Conservation (phyloP, 2,329 filamentous ascomycete genomes). For the Trichoderma sp. region DNA sequence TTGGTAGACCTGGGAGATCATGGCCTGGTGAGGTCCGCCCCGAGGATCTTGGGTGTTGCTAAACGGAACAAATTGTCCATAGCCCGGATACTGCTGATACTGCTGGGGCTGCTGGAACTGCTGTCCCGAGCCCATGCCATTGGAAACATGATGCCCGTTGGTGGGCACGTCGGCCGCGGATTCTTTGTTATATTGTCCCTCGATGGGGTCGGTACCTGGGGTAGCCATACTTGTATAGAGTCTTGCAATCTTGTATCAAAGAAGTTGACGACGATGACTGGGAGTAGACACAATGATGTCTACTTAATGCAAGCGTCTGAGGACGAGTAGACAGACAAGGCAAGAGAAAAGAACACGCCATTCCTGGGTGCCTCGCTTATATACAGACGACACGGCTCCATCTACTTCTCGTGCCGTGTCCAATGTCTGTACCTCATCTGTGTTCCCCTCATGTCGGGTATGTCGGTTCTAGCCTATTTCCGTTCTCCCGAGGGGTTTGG, state of each 20-base stretch:
- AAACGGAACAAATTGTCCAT: neutral
- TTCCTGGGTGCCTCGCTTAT: conserved; percentile 2
- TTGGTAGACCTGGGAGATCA: conserved; percentile 36
- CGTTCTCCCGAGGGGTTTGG: conserved; percentile 1
- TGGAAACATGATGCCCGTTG: conserved; percentile 8
- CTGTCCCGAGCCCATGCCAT: conserved; percentile 4
- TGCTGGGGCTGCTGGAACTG: neutral
- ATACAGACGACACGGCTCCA: neutral
- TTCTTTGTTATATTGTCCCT: conserved; percentile 17
- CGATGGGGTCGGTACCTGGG: neutral
- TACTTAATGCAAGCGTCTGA: neutral
- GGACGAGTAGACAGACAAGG: neutral
- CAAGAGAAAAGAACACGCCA: neutral
- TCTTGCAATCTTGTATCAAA: neutral
- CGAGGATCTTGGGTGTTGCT: neutral
- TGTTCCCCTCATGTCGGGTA: neutral
- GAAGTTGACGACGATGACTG: neutral
- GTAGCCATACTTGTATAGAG: conserved; percentile 15
- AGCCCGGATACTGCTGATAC: conserved; percentile 1
- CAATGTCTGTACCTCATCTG: neutral
- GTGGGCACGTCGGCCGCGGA: neutral
- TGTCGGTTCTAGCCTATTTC: conserved; percentile 7
- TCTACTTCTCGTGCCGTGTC: neutral
- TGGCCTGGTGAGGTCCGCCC: conserved; percentile 34
- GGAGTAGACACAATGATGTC: neutral